Base-by-base conservation (phyloP, 371 early-diverging fungal genomes). In the Rhizopus delemar region DNA sequence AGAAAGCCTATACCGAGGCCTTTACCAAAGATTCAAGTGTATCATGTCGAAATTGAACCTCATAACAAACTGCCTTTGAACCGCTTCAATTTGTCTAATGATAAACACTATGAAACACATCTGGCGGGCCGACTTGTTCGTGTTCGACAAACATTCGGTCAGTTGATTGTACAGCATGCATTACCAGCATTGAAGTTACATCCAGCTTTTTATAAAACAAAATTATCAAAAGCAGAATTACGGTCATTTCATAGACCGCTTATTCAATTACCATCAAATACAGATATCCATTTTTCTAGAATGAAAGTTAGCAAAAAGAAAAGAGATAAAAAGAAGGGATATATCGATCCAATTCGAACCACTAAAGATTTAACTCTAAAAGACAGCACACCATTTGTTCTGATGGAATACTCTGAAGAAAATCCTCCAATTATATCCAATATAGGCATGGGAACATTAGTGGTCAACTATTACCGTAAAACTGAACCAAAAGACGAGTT, bases 391-490 rank as follows among this genome's bases (percentile, higher is more conserved):
- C 86, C 90, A 33, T 97, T 90, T 77, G 85, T 93, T 0, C 68
- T 99, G 43, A 70, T 98, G 48, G 99, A 99, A 74, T 99, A 97
- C 70, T 94, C 96, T 9, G 98, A 99, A 74, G 99, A 99, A 73
- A 90, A 95, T 67, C 99, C 99, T n/a, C 92, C 94, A 2, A 87
- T 99, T 38, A 70, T 99, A 50, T 87, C 89, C 32, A 99, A 98
- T 63, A 78, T 89, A n/a, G 99, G 99, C 32, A 99, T 99, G 99
- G 99, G 94, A 39, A 93, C 92, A 48, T 73, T 99, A 51, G 75
- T 99, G 9, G 90, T 94, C 65, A 99, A 96, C 65, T 99, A 96
- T 74, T 99, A 98, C 64, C 86, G 99, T 39, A 99, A 98, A 73
- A 87, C 78, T 15, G 88, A 92, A n/a, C 86, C 87, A 11, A 88